Base-by-base conservation (phyloP, 306 rosid species). In the Vigna reflexopilosa region DNA sequence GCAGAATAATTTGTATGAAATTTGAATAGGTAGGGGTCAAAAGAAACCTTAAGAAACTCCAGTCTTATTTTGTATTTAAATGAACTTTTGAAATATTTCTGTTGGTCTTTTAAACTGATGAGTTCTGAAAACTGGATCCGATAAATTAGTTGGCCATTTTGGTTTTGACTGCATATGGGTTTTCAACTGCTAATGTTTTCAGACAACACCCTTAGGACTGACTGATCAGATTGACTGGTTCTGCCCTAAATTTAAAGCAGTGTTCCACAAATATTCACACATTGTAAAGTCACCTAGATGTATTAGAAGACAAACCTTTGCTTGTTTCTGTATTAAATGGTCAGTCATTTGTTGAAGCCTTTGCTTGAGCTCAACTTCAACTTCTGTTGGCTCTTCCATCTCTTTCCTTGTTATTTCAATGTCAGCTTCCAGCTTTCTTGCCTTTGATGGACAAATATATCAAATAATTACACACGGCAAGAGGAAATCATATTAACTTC, bases 301-400 rank as follows among this genome's bases (percentile, higher is more conserved):
- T 45, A 59, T 44, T 42, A 64, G 59, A 84, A 70, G 76, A 69
- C 84, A 67, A 70, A 91, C 99, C 99, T 95, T 94, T 49, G 96
- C 85, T 87, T 95, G 99, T 85, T 88, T 95, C 78, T 88, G 96
- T 83, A 95, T 95, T 85, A 95, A 93, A 91, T 95, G 98, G 62
- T 95, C 98, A 71, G 99, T 95, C 97, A 95, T 87, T 85, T 90
- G 99, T 66, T 81, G 78, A 85, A 95, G 96, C 88, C 97, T 91
- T 80, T 87, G 90, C 89, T 90, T 86, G 76, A 95, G 90, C 92
- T 93, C 97, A 76, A 89, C 68, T 83, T 95, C 99, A 73, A 93
- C 84, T 80, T 91, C 93, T 30, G 97, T 93, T 61, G 98, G 98
- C 62, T 95, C 94, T 86, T 95, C 99, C 40, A 93, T 86, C 67